phyloP scores from a whole-genome alignment of 2,329 filamentous ascomycete species.

The Zopfia rhizophila region DNA sequence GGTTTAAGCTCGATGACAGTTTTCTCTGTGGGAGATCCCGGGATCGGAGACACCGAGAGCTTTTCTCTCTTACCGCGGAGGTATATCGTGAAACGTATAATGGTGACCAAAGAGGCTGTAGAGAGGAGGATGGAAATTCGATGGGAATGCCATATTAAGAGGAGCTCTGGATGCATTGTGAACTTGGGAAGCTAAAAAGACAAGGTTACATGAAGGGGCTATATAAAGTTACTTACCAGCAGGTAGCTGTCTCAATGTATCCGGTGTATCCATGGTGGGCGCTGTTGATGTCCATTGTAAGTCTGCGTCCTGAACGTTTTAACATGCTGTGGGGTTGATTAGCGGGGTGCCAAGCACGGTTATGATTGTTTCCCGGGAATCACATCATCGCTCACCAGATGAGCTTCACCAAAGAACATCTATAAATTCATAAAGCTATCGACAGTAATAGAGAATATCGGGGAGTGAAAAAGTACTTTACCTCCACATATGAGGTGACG shows the following conservation, averaged over 20 bases:
- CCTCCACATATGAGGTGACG: too few relatives aligned
- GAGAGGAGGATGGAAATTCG: constrained; percentile 46
- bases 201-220: neutral
- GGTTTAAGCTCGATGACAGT: constrained; percentile 41
- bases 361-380: too few relatives aligned
- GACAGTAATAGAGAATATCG: too few relatives aligned
- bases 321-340: too few relatives aligned
- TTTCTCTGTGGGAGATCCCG: constrained; percentile 46
- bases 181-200: neutral
- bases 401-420: too few relatives aligned
- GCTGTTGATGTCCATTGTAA: too few relatives aligned
- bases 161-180: constrained; percentile 37
- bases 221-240: constrained; percentile 23
- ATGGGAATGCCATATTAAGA: constrained; percentile 50
- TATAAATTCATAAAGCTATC: too few relatives aligned
- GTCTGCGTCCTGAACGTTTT: too few relatives aligned
- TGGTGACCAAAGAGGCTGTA: constrained; percentile 37
- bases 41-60: constrained; percentile 40
- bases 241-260: constrained; percentile 25
- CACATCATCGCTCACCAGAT: too few relatives aligned
- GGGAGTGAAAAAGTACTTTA: too few relatives aligned
- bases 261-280: constrained; percentile 28
- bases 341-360: too few relatives aligned
- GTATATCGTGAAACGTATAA: constrained; percentile 42
- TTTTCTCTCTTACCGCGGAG: constrained; percentile 41